Percentiles rank a stretch among this genome's conserved stretches.
Conservation (phyloP, 192 early-diverging fungal genomes). For the Funneliformis geosporum region DNA sequence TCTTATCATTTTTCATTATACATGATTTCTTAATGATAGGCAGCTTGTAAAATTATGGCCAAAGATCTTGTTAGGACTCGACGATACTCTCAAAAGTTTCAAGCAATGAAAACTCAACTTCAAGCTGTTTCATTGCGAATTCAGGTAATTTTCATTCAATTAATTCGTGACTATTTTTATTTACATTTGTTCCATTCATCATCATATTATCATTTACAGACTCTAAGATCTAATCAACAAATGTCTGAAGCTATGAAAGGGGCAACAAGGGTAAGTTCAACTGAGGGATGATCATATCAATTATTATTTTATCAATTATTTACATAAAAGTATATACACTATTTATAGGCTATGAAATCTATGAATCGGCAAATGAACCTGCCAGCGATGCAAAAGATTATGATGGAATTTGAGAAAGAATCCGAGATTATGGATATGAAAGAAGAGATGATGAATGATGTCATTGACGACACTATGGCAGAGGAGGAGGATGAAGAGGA, state of each 20-base stretch:
- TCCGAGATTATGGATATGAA: conserved; percentile 98
- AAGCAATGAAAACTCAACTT: conserved; percentile 92
- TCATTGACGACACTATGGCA: conserved; percentile 95
- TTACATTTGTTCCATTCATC: background rate
- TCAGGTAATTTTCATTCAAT: conserved; percentile 58
- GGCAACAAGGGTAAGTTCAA: conserved; percentile 71
- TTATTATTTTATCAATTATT: background rate
- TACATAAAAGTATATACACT: background rate
- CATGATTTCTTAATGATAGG: conserved; percentile 42
- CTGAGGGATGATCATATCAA: background rate
- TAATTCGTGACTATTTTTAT: conserved; percentile 3
- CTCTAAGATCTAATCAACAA: conserved; percentile 90
- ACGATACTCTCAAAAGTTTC: conserved; percentile 93
- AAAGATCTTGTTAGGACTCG: conserved; percentile 96
- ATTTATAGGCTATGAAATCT: conserved; percentile 82
- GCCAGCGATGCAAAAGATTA: conserved; percentile 90
- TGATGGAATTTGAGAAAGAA: conserved; percentile 98
- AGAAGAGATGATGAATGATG: conserved; percentile 98
- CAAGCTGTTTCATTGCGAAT: conserved; percentile 88
- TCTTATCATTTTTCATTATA: background rate
- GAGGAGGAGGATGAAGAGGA: conserved; percentile 93
- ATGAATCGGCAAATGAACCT: conserved; percentile 97
- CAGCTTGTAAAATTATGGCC: conserved; percentile 94
- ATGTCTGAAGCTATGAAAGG: conserved; percentile 96
- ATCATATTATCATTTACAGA: conserved; percentile 51